Base-by-base conservation (phyloP, 2,329 filamentous ascomycete species). In the Talaromyces sp. region DNA sequence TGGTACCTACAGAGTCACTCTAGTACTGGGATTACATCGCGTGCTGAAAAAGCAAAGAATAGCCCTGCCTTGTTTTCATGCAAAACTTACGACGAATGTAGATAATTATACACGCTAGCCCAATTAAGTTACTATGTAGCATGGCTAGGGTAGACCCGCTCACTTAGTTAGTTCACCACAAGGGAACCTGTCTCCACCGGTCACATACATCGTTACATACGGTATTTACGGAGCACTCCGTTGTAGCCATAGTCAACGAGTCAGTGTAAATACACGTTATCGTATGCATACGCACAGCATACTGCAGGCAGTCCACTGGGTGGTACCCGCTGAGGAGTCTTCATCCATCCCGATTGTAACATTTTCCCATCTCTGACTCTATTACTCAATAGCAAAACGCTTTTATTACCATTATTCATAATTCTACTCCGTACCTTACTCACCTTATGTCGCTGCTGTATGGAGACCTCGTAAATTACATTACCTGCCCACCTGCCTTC, bases 241-340 rank as follows among this genome's bases (percentile, higher is more conserved):
- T 22, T 22, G 47, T 29, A 51, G 17, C 25, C 49, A 25, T 10
- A 7, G 22, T 17, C 13, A n/a, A 53, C 49, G 49, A 31, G 47
- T 51, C 47, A 29, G 2, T 25, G 27, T 53, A 53, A 31, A 53
- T 53, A 53, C 49, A 54, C n/a, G 51, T 36, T 54, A 29, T 54
- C 29, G 51, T 54, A 36, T 54, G n/a, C 51, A 54, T 53, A 53
- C 49, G 27, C 10, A 25, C 31, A 25, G 19, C 45, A 45, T 49
- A 29, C 38, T 43, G 36, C 36, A 58, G n/a, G 56, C 43, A n/a
- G 36, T 58, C 2, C 6, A 27, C 45, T 29, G 47, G 25, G 40
- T 38, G 6, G 59, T 45, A 63, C 61, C 61, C 58, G 38, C 58
- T 62, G 58, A 59, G 63, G 47, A 65, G 53, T 59, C 53, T 56